A percentile compares a stretch with the other conserved stretches of the same genome.
phyloP scores from a whole-genome alignment of 2,329 filamentous ascomycete genomes.

The Lomentospora prolificans region DNA sequence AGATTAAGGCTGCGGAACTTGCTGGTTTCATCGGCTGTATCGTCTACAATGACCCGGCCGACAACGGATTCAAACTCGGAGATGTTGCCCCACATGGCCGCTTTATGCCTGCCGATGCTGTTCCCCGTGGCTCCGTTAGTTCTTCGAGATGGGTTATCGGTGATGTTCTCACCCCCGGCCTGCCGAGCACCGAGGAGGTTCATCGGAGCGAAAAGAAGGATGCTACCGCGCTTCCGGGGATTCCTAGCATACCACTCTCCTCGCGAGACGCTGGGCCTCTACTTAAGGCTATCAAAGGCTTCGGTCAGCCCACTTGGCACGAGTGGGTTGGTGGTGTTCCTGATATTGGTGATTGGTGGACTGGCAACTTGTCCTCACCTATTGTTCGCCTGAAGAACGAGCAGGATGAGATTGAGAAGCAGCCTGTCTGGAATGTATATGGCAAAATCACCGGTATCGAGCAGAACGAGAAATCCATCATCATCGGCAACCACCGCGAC shows the following conservation, averaged over 20 bases:
- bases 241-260: constrained; percentile 81
- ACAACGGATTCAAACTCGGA: constrained; percentile 72
- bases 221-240: constrained; percentile 63
- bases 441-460: constrained; percentile 78
- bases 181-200: constrained; percentile 58
- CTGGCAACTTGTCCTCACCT: constrained; percentile 65
- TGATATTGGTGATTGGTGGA: constrained; percentile 71
- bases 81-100: constrained; percentile 65
- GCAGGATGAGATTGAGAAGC: constrained; percentile 72
- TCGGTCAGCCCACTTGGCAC: constrained; percentile 57
- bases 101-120: constrained; percentile 71
- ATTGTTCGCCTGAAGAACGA: constrained; percentile 74
- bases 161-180: constrained; percentile 86
- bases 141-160: constrained; percentile 76
- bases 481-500: constrained; percentile 90
- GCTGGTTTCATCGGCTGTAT: constrained; percentile 81
- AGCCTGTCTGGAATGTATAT: constrained; percentile 88
- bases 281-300: constrained; percentile 64
- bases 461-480: constrained; percentile 70
- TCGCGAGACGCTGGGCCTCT: constrained; percentile 82
- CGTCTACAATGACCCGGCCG: constrained; percentile 82
- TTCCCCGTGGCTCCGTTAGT: constrained; percentile 74
- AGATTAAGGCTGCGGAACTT: constrained; percentile 81
- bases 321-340: constrained; percentile 72
- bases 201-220: constrained; percentile 60